These are phyloP conservation scores for Talaromyces sp. DNA, from an alignment of 2,329 filamentous ascomycete species.

Conservation along the genomic window DNA sequence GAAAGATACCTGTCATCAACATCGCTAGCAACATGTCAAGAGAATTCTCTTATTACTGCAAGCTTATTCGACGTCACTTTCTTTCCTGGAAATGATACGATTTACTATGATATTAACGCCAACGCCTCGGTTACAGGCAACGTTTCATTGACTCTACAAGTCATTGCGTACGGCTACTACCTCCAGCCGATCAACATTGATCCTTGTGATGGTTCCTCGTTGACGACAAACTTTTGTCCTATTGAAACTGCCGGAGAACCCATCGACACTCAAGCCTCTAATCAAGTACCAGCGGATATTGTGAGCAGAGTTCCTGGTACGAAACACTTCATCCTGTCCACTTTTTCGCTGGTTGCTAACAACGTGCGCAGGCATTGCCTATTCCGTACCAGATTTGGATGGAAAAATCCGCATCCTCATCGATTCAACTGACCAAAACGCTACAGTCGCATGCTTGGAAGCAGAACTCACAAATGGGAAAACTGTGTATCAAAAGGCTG, in stretches of 20 bases:
- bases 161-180: constrained; percentile 17
- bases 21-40: constrained; percentile 14
- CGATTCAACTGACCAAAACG: constrained; percentile 60
- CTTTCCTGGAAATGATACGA: constrained; percentile 11
- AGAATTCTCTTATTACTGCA: constrained; percentile 15
- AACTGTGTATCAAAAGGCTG: constrained; percentile 80
- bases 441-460: constrained; percentile 77
- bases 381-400: constrained; percentile 85
- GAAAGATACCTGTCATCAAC: constrained; percentile 11
- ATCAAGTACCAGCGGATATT: constrained; percentile 8
- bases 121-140: constrained; percentile 15
- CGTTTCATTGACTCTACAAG: constrained; percentile 13
- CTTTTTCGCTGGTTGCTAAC: background rate
- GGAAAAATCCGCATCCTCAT: constrained; percentile 77
- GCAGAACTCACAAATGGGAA: constrained; percentile 84
- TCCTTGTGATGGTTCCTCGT: constrained; percentile 11
- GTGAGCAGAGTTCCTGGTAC: constrained; percentile 12
- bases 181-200: constrained; percentile 11
- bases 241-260: constrained; percentile 15
- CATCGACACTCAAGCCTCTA: constrained; percentile 3
- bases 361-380: constrained; percentile 63
- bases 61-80: constrained; percentile 16
- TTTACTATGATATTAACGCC: constrained; percentile 16
- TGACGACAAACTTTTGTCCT: constrained; percentile 16
- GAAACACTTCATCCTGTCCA: background rate